These are phyloP conservation scores for Chlamydomonas eustigma DNA, from an alignment of 139 green algal species.

Conservation along the genomic window DNA sequence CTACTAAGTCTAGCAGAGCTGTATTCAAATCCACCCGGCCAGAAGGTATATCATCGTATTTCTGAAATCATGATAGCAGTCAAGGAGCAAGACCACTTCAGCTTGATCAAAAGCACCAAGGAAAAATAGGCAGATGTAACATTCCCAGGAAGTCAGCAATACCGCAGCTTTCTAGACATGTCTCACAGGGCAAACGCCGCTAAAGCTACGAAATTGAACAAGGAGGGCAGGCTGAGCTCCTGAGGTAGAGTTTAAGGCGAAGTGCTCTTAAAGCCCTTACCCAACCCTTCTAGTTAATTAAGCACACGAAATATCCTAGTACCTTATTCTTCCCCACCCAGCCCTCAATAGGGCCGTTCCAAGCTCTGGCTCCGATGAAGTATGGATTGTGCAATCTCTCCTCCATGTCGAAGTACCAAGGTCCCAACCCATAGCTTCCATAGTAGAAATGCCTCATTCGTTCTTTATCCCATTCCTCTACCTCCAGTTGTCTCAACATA, in stretches of 20 bases:
- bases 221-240: no score
- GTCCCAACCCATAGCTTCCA: slow-evolving; percentile 27
- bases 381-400: slow-evolving; percentile 56
- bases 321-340: slow-evolving; percentile 55
- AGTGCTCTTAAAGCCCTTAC: no score
- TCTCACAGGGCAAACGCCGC: no score
- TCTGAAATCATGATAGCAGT: no score
- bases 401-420: slow-evolving; percentile 22
- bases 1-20: background rate
- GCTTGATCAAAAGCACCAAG: no score
- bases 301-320: background rate
- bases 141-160: no score
- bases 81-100: no score
- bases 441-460: slow-evolving; percentile 41
- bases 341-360: slow-evolving; percentile 49
- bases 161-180: no score
- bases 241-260: no score
- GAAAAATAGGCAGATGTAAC: no score
- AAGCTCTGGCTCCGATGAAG: slow-evolving; percentile 49
- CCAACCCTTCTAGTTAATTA: no score
- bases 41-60: background rate
- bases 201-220: no score
- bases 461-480: slow-evolving; percentile 64
- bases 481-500: slow-evolving; percentile 48
- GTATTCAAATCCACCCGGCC: background rate